Percentiles rank a stretch among this genome's conserved stretches.
phyloP scores from a whole-genome alignment of 345 rosid species.

The Hibiscus syriacus region DNA sequence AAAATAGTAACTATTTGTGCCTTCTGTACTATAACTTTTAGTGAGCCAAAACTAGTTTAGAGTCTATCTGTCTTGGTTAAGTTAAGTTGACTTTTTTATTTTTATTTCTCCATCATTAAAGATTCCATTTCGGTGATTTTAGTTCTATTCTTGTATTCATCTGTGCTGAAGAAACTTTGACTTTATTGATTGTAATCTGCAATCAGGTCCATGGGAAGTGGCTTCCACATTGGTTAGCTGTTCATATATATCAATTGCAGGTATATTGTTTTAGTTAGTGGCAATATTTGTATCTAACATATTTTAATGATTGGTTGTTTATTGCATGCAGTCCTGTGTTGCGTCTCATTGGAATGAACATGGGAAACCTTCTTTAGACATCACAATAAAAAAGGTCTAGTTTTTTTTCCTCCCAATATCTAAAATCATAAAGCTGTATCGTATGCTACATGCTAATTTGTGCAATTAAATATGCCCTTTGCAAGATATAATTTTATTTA shows the following conservation, averaged over 20 bases:
- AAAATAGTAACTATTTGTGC: not conserved
- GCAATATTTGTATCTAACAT: not conserved
- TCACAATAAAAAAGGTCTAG: too few species aligned
- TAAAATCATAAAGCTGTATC: not conserved
- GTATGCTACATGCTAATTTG: not conserved
- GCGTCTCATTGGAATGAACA: constrained; percentile 31
- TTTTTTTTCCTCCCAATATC: too few species aligned
- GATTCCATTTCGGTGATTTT: not conserved
- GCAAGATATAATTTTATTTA: not conserved
- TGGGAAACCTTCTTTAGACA: constrained; percentile 25
- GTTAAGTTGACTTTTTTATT: not conserved
- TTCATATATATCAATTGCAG: constrained; percentile 23
- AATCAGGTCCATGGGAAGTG: constrained; percentile 21
- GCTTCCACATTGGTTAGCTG: constrained; percentile 25
- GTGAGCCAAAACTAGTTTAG: not conserved
- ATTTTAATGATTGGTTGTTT: not conserved
- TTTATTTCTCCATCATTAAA: not conserved
- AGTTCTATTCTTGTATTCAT: not conserved
- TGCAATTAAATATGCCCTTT: not conserved
- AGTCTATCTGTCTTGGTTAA: not conserved
- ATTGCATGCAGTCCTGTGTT: constrained; percentile 20
- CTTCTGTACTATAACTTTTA: not conserved
- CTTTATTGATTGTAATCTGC: not conserved
- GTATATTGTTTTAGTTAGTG: constrained; percentile 13
- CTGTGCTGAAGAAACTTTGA: not conserved